phyloP scores from a whole-genome alignment of 306 rosid species.

The Dalbergia cochinchinensis region DNA sequence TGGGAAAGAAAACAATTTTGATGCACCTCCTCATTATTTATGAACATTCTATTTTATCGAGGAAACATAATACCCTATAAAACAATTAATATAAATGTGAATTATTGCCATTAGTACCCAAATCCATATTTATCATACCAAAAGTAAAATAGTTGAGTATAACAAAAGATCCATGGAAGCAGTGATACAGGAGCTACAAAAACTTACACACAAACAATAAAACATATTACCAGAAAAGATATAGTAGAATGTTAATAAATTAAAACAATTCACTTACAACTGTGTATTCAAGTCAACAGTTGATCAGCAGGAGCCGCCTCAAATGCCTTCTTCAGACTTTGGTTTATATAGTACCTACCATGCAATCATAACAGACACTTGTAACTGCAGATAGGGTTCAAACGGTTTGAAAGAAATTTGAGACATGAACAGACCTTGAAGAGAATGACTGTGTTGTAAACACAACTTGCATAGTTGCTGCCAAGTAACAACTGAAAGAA shows the following conservation, averaged over 20 bases:
- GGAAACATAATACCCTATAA: conserved; percentile 8
- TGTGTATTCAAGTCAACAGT: conserved; percentile 93
- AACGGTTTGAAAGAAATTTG: not conserved
- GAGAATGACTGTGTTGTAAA: conserved; percentile 76
- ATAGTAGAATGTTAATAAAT: conserved; percentile 1
- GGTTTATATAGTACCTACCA: conserved; percentile 68
- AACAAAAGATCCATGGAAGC: not conserved
- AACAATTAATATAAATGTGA: not conserved
- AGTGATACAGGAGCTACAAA: not conserved
- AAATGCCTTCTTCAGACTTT: conserved; percentile 66
- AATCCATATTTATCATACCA: conserved; percentile 10
- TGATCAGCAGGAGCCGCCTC: conserved; percentile 86
- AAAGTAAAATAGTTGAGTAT: conserved; percentile 11
- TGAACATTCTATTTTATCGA: conserved; percentile 16
- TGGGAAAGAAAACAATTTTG: not conserved
- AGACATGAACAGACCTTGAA: conserved; percentile 61
- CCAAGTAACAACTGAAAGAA: conserved; percentile 92
- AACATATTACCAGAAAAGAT: conserved; percentile 9
- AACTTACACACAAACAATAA: conserved; percentile 1
- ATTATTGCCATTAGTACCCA: not conserved
- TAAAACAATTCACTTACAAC: conserved; percentile 54
- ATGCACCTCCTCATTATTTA: not conserved
- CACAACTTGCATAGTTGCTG: conserved; percentile 95
- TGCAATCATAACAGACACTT: conserved; percentile 33
- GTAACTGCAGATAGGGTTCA: conserved; percentile 16